Evolutionary conservation across 805 yeast genomes (phyloP).

Genomic region (Saccharomycopsis oosterbeekiorum): DNA sequence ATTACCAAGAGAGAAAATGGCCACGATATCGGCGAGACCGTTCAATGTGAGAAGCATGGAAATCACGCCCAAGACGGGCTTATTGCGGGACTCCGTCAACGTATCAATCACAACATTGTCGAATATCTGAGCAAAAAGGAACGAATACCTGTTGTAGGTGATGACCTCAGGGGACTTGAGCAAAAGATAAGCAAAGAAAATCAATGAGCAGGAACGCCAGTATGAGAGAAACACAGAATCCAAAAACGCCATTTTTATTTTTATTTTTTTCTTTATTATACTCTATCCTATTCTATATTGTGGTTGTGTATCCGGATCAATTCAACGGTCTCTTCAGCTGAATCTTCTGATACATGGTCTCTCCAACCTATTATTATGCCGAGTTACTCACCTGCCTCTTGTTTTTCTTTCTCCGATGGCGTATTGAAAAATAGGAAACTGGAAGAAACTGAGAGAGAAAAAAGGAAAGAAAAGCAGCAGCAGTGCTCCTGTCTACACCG

Average conservation of each 20-base stretch:
- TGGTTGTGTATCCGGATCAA: neutral
- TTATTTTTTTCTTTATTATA: neutral
- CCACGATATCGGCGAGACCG: conserved; percentile 17
- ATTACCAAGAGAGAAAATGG: conserved; percentile 14
- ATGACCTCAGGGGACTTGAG: conserved; percentile 16
- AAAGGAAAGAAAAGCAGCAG: neutral
- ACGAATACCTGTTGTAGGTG: conserved; percentile 12
- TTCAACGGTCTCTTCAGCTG: no score
- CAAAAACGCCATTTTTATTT: conserved; percentile 9
- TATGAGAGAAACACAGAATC: conserved; percentile 14
- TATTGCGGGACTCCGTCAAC: conserved; percentile 7
- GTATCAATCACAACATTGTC: conserved; percentile 16
- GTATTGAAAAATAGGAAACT: neutral
- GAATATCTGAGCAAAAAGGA: conserved; percentile 15
- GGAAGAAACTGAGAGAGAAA: neutral
- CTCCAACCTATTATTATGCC: neutral
- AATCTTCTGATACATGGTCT: no score
- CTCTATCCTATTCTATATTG: neutral
- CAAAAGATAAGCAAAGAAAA: conserved; percentile 15
- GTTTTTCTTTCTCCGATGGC: neutral
- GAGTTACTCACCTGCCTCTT: no score
- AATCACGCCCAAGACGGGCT: conserved; percentile 14
- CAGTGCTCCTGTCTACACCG: no score
- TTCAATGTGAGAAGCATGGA: conserved; percentile 9
- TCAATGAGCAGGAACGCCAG: conserved; percentile 14